Evolutionary conservation across 495 filamentous ascomycete species (phyloP).

Genomic region (Penicillium lagena): DNA sequence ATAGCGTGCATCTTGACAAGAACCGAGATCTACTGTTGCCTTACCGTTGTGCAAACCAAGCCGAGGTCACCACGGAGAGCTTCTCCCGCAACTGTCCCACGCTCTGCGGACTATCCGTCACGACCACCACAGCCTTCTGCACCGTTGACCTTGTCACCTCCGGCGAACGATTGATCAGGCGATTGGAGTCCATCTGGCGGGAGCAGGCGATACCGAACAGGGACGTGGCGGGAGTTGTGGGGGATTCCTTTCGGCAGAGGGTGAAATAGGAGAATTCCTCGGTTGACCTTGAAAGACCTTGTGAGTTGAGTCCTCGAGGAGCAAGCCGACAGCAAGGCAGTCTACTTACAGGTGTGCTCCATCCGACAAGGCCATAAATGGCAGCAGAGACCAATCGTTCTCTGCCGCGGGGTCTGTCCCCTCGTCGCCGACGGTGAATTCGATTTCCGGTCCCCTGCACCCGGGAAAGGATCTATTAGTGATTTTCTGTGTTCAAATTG

Average conservation of each 20-base stretch:
- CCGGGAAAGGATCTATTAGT: no score
- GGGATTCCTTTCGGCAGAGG: constrained; percentile 61
- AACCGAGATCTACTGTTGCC: neutral
- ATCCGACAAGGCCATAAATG: constrained; percentile 97
- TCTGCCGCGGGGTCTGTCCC: constrained; percentile 73
- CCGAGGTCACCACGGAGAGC: constrained; percentile 79
- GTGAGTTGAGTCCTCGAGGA: no score
- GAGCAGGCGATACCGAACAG: constrained; percentile 97
- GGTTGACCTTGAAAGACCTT: constrained; percentile 47
- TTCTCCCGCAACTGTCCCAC: constrained; percentile 77
- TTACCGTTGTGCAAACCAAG: constrained; percentile 95
- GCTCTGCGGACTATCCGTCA: constrained; percentile 80
- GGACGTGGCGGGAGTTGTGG: constrained; percentile 59
- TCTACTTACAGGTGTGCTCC: constrained; percentile 79
- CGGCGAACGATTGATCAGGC: constrained; percentile 67
- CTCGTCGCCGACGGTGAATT: constrained; percentile 81
- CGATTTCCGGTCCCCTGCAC: constrained; percentile 83
- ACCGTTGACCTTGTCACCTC: constrained; percentile 95
- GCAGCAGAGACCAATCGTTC: constrained; percentile 87
- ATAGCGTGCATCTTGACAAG: no score
- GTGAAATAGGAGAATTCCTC: constrained; percentile 99
- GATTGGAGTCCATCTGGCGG: constrained; percentile 75
- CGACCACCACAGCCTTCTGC: constrained; percentile 97
- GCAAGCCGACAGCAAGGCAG: neutral
- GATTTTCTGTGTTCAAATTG: neutral